A percentile compares a stretch with the other conserved stretches of the same genome.
These are phyloP conservation scores for Ceratobasidium sp. DNA, from an alignment of 1,284 basidiomycete species.

Conservation along the genomic window DNA sequence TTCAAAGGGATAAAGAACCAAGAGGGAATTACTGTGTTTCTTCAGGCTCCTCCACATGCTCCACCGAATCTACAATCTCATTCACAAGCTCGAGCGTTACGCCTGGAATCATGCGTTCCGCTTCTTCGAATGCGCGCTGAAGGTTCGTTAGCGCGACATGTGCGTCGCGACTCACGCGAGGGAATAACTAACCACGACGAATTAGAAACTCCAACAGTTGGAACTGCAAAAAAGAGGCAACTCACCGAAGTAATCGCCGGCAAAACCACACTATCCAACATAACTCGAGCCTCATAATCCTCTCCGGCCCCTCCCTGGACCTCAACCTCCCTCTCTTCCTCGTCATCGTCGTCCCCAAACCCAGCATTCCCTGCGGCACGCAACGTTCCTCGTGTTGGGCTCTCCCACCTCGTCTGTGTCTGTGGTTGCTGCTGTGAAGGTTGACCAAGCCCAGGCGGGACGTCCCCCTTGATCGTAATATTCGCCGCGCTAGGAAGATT, in stretches of 20 bases:
- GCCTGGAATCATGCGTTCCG: conserved; percentile 88
- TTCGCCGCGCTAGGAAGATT: conserved; percentile 57
- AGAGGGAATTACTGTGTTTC: conserved; percentile 55
- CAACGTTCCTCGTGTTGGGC: conserved; percentile 59
- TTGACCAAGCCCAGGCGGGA: conserved; percentile 64
- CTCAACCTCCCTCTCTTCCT: conserved; percentile 68
- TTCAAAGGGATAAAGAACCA: not conserved
- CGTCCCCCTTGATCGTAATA: conserved; percentile 67
- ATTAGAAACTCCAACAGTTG: not conserved
- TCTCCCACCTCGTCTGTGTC: conserved; percentile 53
- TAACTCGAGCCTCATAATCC: conserved; percentile 85
- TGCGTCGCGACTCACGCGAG: conserved; percentile 88
- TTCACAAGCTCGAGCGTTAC: conserved; percentile 85
- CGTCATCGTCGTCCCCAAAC: conserved; percentile 72
- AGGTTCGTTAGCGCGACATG: conserved; percentile 84
- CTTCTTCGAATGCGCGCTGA: conserved; percentile 90
- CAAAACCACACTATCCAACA: conserved; percentile 94
- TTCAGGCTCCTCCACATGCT: conserved; percentile 78
- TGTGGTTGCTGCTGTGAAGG: not conserved
- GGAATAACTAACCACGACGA: conserved; percentile 74
- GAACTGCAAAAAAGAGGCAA: conserved; percentile 44
- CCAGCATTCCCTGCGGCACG: conserved; percentile 63
- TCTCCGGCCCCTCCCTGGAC: conserved; percentile 59
- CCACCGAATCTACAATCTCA: conserved; percentile 91
- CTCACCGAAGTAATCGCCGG: conserved; percentile 92